These are phyloP conservation scores for Macroventuria anomochaeta DNA, from an alignment of 2,329 filamentous ascomycete species.

Conservation along the genomic window DNA sequence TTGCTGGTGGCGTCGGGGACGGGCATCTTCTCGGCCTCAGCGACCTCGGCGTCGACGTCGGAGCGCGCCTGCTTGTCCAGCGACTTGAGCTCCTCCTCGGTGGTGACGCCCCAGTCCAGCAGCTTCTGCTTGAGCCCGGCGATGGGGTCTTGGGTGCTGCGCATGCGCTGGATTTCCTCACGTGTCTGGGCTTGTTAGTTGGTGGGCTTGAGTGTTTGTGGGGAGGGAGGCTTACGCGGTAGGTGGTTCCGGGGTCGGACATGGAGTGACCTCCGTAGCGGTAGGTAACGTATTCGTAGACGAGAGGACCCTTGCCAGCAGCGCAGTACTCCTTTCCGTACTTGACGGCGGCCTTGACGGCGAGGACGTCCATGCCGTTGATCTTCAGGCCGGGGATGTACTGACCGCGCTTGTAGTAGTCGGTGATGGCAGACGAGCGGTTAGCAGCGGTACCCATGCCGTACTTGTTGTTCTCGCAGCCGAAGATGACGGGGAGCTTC, in stretches of 20 bases:
- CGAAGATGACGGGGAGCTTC: slow-evolving; percentile 94
- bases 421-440: slow-evolving; percentile 92
- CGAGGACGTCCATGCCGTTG: slow-evolving; percentile 99
- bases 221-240: slow-evolving; percentile 63
- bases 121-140: slow-evolving; percentile 98
- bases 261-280: slow-evolving; percentile 99
- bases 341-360: slow-evolving; percentile 93
- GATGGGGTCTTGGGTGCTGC: slow-evolving; percentile 97
- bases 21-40: slow-evolving; percentile 86
- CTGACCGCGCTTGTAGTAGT: slow-evolving; percentile 99
- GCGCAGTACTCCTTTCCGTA: slow-evolving; percentile 89
- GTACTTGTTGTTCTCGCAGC: slow-evolving; percentile 99
- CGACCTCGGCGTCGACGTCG: slow-evolving; percentile 88
- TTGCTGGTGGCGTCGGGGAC: slow-evolving; percentile 77
- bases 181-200: slow-evolving; percentile 66
- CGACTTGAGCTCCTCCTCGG: slow-evolving; percentile 93
- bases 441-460: slow-evolving; percentile 98
- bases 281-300: slow-evolving; percentile 99
- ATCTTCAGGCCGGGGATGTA: slow-evolving; percentile 99
- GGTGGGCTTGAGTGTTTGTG: neutral
- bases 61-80: slow-evolving; percentile 92
- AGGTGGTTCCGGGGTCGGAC: slow-evolving; percentile 99
- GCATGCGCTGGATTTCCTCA: slow-evolving; percentile 99
- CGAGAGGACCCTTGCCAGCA: slow-evolving; percentile 86
- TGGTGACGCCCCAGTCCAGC: slow-evolving; percentile 89